These are phyloP conservation scores for Trametes coccinea DNA, from an alignment of 768 basidiomycete species.

Conservation along the genomic window DNA sequence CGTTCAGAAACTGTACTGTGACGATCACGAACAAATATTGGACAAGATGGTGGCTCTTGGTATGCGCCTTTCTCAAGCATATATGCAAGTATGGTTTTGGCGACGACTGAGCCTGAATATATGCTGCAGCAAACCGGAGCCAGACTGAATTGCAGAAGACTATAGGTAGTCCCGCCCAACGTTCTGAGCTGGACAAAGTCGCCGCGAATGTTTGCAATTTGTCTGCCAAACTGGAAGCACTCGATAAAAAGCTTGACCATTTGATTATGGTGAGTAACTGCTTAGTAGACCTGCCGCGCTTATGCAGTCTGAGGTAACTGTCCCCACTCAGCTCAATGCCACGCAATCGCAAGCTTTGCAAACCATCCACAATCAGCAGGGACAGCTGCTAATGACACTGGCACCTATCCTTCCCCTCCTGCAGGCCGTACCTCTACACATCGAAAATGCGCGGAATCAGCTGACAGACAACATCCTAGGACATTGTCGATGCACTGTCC, in stretches of 20 bases:
- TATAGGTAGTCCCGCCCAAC: constrained; percentile 59
- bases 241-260: constrained; percentile 30
- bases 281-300: neutral
- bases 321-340: constrained; percentile 25
- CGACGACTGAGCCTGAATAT: constrained; percentile 1
- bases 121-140: constrained; percentile 55
- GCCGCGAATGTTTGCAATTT: constrained; percentile 18
- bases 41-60: constrained; percentile 59
- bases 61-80: constrained; percentile 35
- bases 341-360: constrained; percentile 56
- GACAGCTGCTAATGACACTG: constrained; percentile 52
- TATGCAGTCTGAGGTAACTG: neutral
- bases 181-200: constrained; percentile 23
- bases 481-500: neutral
- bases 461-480: constrained; percentile 27
- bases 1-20: constrained; percentile 58
- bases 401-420: constrained; percentile 61
- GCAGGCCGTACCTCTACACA: constrained; percentile 58
- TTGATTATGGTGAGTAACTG: constrained; percentile 24
- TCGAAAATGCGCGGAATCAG: constrained; percentile 39
- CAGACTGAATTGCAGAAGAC: constrained; percentile 61
- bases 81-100: constrained; percentile 23
- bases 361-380: constrained; percentile 63
- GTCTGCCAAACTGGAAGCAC: constrained; percentile 20
- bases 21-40: constrained; percentile 55